Evolutionary conservation across 106 monocot species (phyloP).

Genomic region (Amphibolis antarctica): DNA sequence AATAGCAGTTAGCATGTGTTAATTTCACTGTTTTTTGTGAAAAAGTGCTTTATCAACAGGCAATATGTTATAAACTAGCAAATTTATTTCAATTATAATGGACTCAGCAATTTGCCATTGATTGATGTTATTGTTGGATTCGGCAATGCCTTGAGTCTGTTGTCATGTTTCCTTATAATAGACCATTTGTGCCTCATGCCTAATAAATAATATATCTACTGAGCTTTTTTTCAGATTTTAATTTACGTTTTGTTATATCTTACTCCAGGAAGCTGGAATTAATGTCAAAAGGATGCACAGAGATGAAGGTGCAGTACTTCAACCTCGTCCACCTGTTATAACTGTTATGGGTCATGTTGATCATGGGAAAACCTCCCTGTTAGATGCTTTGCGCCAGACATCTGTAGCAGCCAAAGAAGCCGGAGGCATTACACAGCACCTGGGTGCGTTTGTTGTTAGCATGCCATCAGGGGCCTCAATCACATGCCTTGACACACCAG

Average conservation of each 20-base stretch:
- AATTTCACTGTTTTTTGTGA: no score
- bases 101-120: no score
- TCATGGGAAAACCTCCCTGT: constrained; percentile 94
- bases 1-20: no score
- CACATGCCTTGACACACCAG: constrained; percentile 92
- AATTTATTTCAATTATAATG: not conserved
- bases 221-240: no score
- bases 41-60: no score
- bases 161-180: no score
- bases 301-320: constrained; percentile 47
- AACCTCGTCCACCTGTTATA: constrained; percentile 75
- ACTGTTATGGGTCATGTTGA: constrained; percentile 99
- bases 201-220: no score
- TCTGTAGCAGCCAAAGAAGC: constrained; percentile 94
- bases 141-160: no score
- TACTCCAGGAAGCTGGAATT: constrained; percentile 64
- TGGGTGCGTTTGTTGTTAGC: constrained; percentile 81
- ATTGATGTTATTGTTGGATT: no score
- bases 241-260: not conserved
- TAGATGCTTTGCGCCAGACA: constrained; percentile 80
- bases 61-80: no score
- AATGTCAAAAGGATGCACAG: constrained; percentile 67
- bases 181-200: no score
- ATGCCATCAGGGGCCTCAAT: constrained; percentile 93
- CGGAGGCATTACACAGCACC: constrained; percentile 92